Conservation (phyloP, 805 yeast genomes). For the Spathaspora hagerdaliae region DNA sequence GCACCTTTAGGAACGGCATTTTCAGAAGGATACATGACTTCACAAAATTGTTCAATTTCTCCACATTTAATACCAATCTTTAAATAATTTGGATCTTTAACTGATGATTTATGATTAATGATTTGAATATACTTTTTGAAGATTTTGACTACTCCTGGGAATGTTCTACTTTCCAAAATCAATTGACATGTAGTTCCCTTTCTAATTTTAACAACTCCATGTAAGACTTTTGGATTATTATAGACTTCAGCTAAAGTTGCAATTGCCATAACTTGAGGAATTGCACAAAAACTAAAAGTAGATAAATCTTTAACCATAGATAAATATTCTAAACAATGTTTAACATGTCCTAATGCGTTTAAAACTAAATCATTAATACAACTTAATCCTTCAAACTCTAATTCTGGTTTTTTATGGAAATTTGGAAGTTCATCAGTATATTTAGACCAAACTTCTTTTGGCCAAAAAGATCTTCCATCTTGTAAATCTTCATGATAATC, state of each 20-base stretch:
- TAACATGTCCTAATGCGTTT: constrained; percentile 73
- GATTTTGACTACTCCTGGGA: constrained; percentile 70
- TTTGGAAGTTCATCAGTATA: constrained; percentile 64
- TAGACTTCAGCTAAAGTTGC: constrained; percentile 87
- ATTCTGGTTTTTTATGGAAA: constrained; percentile 42
- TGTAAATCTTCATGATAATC: constrained; percentile 89
- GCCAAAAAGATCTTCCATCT: constrained; percentile 96
- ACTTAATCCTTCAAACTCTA: constrained; percentile 56
- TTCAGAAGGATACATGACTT: constrained; percentile 59
- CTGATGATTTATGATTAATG: constrained; percentile 76
- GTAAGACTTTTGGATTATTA: constrained; percentile 72
- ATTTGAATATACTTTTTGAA: constrained; percentile 70
- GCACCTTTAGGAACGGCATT: constrained; percentile 54
- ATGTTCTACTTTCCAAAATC: constrained; percentile 68
- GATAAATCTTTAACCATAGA: constrained; percentile 77
- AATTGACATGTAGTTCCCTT: constrained; percentile 81
- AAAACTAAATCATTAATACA: constrained; percentile 81
- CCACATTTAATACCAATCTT: constrained; percentile 82
- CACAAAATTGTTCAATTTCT: constrained; percentile 84
- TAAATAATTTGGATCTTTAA: constrained; percentile 82
- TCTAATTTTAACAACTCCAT: constrained; percentile 77
- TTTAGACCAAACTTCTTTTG: constrained; percentile 86
- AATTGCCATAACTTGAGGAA: constrained; percentile 98
- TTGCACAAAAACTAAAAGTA: constrained; percentile 86
- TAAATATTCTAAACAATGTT: constrained; percentile 71